A percentile compares a stretch with the other conserved stretches of the same genome.
phyloP scores from a whole-genome alignment of 2,329 filamentous ascomycete genomes.

The Pseudopithomyces chartarum region DNA sequence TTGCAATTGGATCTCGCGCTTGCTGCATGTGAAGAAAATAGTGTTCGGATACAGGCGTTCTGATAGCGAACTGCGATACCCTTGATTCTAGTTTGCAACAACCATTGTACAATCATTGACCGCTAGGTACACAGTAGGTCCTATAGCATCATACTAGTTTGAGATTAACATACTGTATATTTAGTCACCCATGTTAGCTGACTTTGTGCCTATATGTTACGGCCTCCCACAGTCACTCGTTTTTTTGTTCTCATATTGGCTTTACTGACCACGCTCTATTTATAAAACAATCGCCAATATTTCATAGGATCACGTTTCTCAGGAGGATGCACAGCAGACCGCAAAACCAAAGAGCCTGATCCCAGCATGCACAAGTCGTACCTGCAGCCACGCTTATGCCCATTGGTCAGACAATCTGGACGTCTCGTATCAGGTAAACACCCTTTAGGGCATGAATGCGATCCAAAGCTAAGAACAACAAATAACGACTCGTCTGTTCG shows the following conservation, averaged over 20 bases:
- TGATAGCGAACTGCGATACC: slow-evolving; percentile 4
- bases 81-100: not conserved
- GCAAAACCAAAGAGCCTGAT: not conserved
- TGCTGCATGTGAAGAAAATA: not conserved
- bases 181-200: too few relatives aligned
- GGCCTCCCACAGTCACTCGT: not conserved
- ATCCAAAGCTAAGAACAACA: not conserved
- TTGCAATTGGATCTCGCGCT: not conserved
- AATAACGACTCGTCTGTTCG: not conserved
- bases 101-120: not conserved
- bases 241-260: not conserved
- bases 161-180: too few relatives aligned
- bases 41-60: not conserved
- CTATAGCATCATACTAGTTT: too few relatives aligned
- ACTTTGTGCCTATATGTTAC: too few relatives aligned
- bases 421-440: not conserved
- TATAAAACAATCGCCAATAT: not conserved
- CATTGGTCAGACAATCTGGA: not conserved
- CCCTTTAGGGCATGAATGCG: slow-evolving; percentile 1
- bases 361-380: not conserved
- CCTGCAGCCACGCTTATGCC: not conserved
- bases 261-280: not conserved
- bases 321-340: not conserved
- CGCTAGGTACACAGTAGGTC: not conserved
- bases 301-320: not conserved